Conservation (phyloP, 2,329 filamentous ascomycete genomes). For the Akanthomyces muscarius region DNA sequence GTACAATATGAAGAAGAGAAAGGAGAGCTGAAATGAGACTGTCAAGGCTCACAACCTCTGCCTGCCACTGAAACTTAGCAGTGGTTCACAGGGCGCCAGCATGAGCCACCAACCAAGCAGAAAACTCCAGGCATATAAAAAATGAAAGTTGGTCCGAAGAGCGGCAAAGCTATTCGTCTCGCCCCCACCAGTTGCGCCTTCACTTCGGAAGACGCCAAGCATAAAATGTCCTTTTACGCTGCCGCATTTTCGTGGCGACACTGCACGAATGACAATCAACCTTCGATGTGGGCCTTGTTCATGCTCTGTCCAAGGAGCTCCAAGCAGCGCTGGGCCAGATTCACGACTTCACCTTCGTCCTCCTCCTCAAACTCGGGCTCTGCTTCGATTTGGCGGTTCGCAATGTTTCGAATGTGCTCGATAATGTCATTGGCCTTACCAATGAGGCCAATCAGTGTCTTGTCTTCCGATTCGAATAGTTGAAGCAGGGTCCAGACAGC, state of each 20-base stretch:
- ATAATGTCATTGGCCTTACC: slow-evolving; percentile 88
- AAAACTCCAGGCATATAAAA: slow-evolving; percentile 15
- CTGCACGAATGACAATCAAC: slow-evolving; percentile 40
- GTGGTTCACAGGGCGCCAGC: background rate
- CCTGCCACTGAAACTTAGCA: background rate
- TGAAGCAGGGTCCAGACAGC: slow-evolving; percentile 97
- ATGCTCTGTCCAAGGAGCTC: slow-evolving; percentile 76
- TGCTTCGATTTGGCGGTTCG: slow-evolving; percentile 81
- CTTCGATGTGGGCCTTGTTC: slow-evolving; percentile 79
- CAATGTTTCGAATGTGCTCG: slow-evolving; percentile 85
- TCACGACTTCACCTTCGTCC: slow-evolving; percentile 89
- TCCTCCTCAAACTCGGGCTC: slow-evolving; percentile 85
- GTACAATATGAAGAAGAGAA: slow-evolving; percentile 26
- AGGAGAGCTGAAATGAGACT: slow-evolving; percentile 18
- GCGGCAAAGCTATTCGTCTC: background rate
- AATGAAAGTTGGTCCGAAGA: slow-evolving; percentile 9
- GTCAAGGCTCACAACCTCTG: slow-evolving; percentile 2
- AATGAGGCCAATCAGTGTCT: slow-evolving; percentile 81
- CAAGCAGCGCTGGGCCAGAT: slow-evolving; percentile 81
- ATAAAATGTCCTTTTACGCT: background rate
- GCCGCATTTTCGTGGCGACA: background rate
- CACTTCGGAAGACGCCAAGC: background rate
- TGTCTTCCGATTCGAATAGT: slow-evolving; percentile 90
- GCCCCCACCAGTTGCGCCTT: background rate
- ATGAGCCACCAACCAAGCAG: slow-evolving; percentile 14